Base-by-base conservation (phyloP, 192 early-diverging fungal species). In the Podochytrium sp. region DNA sequence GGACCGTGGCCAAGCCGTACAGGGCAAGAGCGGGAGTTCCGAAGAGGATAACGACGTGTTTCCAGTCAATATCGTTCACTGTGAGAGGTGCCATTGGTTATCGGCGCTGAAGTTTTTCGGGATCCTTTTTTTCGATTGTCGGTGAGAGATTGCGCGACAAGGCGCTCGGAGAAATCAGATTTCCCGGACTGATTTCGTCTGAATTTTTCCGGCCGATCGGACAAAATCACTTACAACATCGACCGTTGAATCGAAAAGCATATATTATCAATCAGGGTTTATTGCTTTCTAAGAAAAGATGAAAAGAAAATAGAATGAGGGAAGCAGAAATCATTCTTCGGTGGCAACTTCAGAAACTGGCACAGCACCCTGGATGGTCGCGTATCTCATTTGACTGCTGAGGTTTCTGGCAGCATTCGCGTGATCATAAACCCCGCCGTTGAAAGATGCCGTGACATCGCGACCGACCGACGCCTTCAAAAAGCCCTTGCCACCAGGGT, bases 341-440 rank as follows among this genome's bases (percentile, higher is more conserved):
- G 43, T 7, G 10, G 43, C 7, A 12, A 33, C 32, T 61, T 5
- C 59, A 25, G 35, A 39, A 12, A 5, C 32, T 23, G 59, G 59
- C 12, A 49, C 43, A 12, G 16, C 20, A 10, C 63, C 63, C n/a
- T 43, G 10, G 41, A 65, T 43, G 23, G 6, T 14, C 7, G 67
- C 82, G 34, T 43, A 70, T 4, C 82, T 56, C 82, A 83, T 74
- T 12, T 38, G 32, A 0, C 52, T 25, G 83, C 93, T 78, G 58
- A 97, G 80, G 77, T 94, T 92, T 49, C 92, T 82, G 1, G 94
- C 95, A 35, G 91, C 93, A 69, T 94, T 96, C 74, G 90, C 87
- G 78, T 97, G 95, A 74, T 91, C 81, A 78, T 97, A 95, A 16
- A 96, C 85, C 14, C 16, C 68, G n/a, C 96, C 95, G 65, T 96